Conservation (phyloP, 768 basidiomycete species). For the Sporobolomyces roseus region DNA sequence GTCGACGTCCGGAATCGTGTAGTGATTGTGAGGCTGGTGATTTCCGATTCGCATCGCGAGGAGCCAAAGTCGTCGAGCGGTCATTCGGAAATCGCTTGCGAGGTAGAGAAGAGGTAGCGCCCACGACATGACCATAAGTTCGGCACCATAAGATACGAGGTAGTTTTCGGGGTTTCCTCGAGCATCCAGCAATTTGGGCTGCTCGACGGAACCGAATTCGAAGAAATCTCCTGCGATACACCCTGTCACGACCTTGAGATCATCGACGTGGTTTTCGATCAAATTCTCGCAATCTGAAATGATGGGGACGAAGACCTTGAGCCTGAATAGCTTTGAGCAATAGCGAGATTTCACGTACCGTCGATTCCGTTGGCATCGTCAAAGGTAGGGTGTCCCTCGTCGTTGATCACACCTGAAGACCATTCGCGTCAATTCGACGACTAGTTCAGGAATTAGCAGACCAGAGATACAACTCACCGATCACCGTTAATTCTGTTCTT, state of each 20-base stretch:
- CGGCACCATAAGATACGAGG: conserved; percentile 13
- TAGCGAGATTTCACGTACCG: too few species aligned
- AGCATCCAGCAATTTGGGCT: too few species aligned
- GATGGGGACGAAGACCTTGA: neutral
- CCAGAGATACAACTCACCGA: neutral
- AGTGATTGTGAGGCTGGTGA: neutral
- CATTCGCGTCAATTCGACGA: neutral
- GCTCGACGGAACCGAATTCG: conserved; percentile 17
- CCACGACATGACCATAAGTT: neutral
- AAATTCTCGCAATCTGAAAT: neutral
- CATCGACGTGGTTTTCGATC: neutral
- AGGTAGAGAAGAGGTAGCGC: conserved; percentile 13
- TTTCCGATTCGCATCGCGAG: neutral
- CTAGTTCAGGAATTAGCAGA: neutral
- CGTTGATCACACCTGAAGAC: neutral
- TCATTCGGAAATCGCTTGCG: neutral
- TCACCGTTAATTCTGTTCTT: neutral
- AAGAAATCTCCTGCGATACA: neutral
- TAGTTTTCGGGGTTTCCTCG: too few species aligned
- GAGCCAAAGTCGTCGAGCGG: neutral
- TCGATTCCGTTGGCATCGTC: too few species aligned
- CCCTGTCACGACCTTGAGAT: neutral
- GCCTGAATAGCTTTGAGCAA: too few species aligned
- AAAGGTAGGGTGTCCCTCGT: neutral
- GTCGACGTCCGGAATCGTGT: neutral